Percentiles rank a stretch among this genome's conserved stretches.
Conservation (phyloP, 352 stramenopile species). For the Globisporangium splendens region DNA sequence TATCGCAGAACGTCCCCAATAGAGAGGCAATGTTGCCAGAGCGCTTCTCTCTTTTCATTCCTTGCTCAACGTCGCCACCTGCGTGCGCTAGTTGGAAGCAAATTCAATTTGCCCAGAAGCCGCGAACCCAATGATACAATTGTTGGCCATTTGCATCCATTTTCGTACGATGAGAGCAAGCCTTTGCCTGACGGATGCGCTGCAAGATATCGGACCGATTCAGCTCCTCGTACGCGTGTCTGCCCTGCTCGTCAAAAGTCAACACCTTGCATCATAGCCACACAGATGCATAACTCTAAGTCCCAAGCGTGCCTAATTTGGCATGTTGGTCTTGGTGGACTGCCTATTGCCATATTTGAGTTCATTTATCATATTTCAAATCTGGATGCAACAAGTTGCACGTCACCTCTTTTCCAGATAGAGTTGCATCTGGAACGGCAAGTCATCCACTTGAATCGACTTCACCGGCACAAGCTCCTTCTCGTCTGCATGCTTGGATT, state of each 20-base stretch:
- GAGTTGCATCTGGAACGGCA: conserved; percentile 55
- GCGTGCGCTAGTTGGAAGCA: neutral
- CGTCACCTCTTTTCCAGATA: conserved; percentile 41
- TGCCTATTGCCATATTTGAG: too few species aligned
- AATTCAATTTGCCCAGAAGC: too few species aligned
- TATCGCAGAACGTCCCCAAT: conserved; percentile 23
- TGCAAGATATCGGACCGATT: conserved; percentile 25
- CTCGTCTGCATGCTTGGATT: conserved; percentile 15
- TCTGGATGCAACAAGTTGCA: too few species aligned
- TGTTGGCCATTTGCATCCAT: too few species aligned
- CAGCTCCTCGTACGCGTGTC: conserved; percentile 24
- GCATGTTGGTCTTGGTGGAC: too few species aligned
- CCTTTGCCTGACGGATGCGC: conserved; percentile 25
- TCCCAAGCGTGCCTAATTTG: too few species aligned
- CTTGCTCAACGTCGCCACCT: conserved; percentile 4
- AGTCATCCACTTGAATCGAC: conserved; percentile 25
- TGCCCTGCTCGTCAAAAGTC: conserved; percentile 23
- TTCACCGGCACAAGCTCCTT: conserved; percentile 42
- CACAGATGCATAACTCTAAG: neutral
- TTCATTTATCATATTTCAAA: too few species aligned
- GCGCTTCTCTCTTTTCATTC: conserved; percentile 11
- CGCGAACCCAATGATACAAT: too few species aligned
- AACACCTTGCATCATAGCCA: conserved; percentile 16
- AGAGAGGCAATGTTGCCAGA: conserved; percentile 9
- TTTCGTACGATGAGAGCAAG: too few species aligned